Base-by-base conservation (phyloP, 768 basidiomycete species). In the Termitomyces sp. region DNA sequence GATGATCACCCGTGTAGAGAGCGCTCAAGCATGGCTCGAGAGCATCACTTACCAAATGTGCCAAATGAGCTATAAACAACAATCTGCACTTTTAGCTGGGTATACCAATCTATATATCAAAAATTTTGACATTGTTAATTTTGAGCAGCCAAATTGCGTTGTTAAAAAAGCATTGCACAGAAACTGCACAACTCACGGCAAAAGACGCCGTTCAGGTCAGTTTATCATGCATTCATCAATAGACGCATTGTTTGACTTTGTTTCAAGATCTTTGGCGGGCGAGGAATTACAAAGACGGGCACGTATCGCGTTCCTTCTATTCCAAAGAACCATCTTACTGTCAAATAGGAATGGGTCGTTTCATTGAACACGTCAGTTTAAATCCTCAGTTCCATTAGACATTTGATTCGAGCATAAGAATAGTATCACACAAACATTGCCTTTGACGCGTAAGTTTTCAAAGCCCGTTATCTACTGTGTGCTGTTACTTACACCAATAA, bases 31-130 rank as follows among this genome's bases (percentile, higher is more conserved):
- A n/a, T 94, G 91, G 92, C 73, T 94, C 18, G 93, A 95, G 74
- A 88, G 82, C 56, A 72, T 95, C 54, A 94, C 92, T 0, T 88
- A 86, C 68, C 92, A 94, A 70, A 93, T 94, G 90, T 84, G 76
- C 62, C 81, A 91, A 56, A 93, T 94, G 92, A 78, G 77, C 40
- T 91, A 92, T 69, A 84, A 84, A 67, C 79, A 92, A 58, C 89
- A 91, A 67, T 83, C 89, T 13, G 68, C 76, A 43, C 79, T 84
- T 59, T 78, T 94, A 24, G 92, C 90, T 49, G 91, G 90, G 85
- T 86, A 64, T 60, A 76, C 63, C 5, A 33, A 53, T 11, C 38
- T 56, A 10, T 13, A n/a, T 40, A 11, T 13, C 11, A 13, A 13
- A 14, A 2, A 9, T 24, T 18, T 16, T 33, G 49, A n/a, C 51